Evolutionary conservation across 1,139 yeast genomes (phyloP), one percentile per base, ranked within the genome.

Genomic region (Yamadazyma membranifaciens): DNA sequence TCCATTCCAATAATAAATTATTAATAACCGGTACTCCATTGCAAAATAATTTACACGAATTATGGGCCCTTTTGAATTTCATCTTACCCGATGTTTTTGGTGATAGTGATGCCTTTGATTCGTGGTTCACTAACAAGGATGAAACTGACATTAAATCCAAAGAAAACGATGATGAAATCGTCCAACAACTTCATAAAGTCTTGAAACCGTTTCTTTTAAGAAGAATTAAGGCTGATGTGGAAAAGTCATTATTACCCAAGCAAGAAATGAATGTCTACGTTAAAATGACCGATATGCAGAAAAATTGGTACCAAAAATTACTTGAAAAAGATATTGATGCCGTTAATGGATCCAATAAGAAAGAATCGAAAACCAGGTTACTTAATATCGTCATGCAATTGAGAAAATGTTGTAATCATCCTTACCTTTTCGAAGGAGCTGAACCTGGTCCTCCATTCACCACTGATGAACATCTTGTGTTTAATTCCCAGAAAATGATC

Each of bases 381-480:
- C 67, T 85, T 42, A 85, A 85, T 56, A 84, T 85, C 51, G 92
- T 84, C 22, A 85, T 85, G 94, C 94, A 85, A 60, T 69, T 85
- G 55, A 72, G 94, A 56, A 85, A 85, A 57, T 85, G 92, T 58
- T 85, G 92, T 62, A 85, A 85, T 55, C 94, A 85, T 62, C 92
- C 94, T 4, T 85, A 85, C 55, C 62, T 85, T 36, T 85, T 85
- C 55, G 94, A 85, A 59, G 92, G 94, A 20, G 92, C 92, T 1
- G 94, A 85, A 57, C 94, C 92, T 0, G 94, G 94, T 6, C 94
- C 94, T 20, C 92, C 94, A 15, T 85, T 69, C 52, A 85, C 92
- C 5, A 85, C 91, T 0, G 94, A 84, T 61, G 92, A 85, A 56
- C 94, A 85, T 63, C 72, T 85, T 54, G 81, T 85, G 25, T 83